Conservation (phyloP, 1,284 basidiomycete species). For the Ustilago lituana region DNA sequence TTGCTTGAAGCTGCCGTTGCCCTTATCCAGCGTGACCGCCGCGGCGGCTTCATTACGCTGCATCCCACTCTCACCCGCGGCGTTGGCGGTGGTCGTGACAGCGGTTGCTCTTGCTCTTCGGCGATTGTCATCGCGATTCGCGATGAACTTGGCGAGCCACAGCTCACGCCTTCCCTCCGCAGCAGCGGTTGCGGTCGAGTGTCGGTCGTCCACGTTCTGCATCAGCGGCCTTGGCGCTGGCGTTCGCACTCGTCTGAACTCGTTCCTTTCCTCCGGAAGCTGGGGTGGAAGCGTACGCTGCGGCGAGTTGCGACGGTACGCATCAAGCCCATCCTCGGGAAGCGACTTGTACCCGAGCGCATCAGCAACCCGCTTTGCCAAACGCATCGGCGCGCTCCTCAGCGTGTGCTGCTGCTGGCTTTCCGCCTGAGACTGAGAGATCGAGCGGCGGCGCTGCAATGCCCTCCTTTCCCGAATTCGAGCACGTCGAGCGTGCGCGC, state of each 20-base stretch:
- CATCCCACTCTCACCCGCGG: background rate
- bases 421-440: conserved; percentile 11
- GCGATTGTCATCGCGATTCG: conserved; percentile 10
- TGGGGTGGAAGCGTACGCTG: background rate
- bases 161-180: conserved; percentile 33
- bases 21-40: background rate
- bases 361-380: conserved; percentile 10
- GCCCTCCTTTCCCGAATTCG: conserved; percentile 17
- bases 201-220: conserved; percentile 9
- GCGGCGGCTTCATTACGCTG: conserved; percentile 10
- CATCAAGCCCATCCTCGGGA: conserved; percentile 14
- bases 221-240: conserved; percentile 13
- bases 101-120: no score
- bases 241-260: conserved; percentile 3
- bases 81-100: background rate
- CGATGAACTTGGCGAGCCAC: conserved; percentile 33
- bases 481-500: conserved; percentile 18
- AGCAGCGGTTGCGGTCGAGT: conserved; percentile 19
- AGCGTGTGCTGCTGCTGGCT: background rate
- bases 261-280: no score
- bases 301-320: conserved; percentile 4
- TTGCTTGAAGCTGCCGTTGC: conserved; percentile 1
- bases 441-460: conserved; percentile 7
- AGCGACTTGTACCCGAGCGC: conserved; percentile 27
- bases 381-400: conserved; percentile 1